Evolutionary conservation across 768 basidiomycete genomes (phyloP), one percentile per base, ranked within the genome.

Genomic region (Boletus rubroflammeus): DNA sequence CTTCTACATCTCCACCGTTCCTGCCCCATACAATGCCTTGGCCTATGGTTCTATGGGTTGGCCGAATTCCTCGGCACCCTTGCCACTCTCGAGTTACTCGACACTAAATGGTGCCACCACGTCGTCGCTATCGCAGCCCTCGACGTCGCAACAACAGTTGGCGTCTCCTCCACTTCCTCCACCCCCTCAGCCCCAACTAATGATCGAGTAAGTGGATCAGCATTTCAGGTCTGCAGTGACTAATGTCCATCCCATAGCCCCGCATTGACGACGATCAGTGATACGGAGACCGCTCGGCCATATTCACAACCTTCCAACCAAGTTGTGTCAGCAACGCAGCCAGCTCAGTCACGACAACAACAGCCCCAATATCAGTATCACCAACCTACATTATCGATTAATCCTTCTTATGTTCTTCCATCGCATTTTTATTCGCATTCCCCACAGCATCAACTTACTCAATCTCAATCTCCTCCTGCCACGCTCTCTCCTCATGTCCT

Each of bases 71-170:
- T 66, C 72, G 2, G 63, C 69, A 26, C 70, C 73, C 13, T 48
- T 89, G 1, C 88, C 88, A 0, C 67, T 90, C 28, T 89, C 88
- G 14, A 83, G 72, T 55, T 90, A 89, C 56, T 90, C 89, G n/a
- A 82, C 83, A 43, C 71, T 90, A 45, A 88, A 90, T 66, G 87
- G 86, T 15, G 86, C 88, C n/a, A 87, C 85, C 11, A 80, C 74
- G 1, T 70, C 78, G 15, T 68, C 76, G 32, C 64, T 75, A 11
- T 54, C 65, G 14, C 68, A 66, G 46, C 21, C 60, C 19, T 58
- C 73, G 39, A 48, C 67, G 6, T 66, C 73, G 11, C 65, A 65
- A n/a, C 70, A 72, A 28, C 67, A 72, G 34, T 53, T 66, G 40
- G 47, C 63, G 3, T 72, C 74, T 28, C 54, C 71, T 6, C 58